These are phyloP conservation scores for Macadamia tetraphylla DNA, from an alignment of 164 flowering plant genomes.

Conservation along the genomic window DNA sequence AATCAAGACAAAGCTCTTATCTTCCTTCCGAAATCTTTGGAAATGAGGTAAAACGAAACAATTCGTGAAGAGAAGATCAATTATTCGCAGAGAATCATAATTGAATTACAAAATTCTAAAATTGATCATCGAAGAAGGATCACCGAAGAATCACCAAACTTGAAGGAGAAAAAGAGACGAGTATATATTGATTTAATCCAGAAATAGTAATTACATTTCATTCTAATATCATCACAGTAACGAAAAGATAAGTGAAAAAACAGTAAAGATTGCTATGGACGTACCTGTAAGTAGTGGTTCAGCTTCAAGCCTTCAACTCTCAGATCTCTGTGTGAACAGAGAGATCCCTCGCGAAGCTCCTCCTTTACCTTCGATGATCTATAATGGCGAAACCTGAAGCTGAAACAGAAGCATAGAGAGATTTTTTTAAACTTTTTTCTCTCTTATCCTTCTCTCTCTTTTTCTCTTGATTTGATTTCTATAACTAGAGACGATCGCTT, in stretches of 20 bases:
- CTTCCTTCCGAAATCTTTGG: no score
- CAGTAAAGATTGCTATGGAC: not conserved
- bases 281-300: conserved; percentile 6
- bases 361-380: not conserved
- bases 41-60: no score
- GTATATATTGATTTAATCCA: no score
- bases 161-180: no score
- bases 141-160: no score
- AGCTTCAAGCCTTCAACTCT: not conserved
- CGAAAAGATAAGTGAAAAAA: not conserved
- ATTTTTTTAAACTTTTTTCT: not conserved
- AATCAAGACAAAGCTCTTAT: no score
- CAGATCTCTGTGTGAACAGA: not conserved
- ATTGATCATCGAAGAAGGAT: no score
- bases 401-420: not conserved
- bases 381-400: not conserved
- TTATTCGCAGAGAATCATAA: no score
- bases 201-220: no score
- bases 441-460: not conserved
- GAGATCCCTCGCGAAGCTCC: conserved; percentile 2
- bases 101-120: no score
- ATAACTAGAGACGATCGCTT: not conserved
- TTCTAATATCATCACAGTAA: no score
- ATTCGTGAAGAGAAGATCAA: no score
- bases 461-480: not conserved